Percentiles rank a stretch among this genome's conserved stretches.
Evolutionary conservation across 805 yeast genomes (phyloP).

Genomic region (Candida mattraensis): DNA sequence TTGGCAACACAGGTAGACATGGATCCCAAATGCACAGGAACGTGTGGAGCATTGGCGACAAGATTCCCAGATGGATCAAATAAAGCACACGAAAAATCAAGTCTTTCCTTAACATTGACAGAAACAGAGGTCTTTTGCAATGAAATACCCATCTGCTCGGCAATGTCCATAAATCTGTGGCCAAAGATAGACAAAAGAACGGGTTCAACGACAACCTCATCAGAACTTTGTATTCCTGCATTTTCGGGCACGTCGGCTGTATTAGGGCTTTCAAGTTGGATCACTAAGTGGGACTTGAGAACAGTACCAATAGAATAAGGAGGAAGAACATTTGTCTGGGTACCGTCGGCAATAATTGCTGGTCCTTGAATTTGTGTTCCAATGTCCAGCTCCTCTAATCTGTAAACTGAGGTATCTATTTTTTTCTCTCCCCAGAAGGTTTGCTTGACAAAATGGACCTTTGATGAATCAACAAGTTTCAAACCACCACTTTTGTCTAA

Average conservation of each 20-base stretch:
- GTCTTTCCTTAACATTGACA: constrained; percentile 76
- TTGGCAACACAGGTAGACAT: constrained; percentile 75
- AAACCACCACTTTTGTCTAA: constrained; percentile 23
- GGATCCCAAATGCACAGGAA: constrained; percentile 82
- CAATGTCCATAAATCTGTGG: constrained; percentile 84
- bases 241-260: constrained; percentile 3
- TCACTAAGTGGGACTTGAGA: constrained; percentile 55
- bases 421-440: constrained; percentile 59
- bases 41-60: constrained; percentile 84
- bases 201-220: constrained; percentile 52
- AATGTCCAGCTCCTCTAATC: constrained; percentile 48
- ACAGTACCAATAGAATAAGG: constrained; percentile 58
- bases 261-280: constrained; percentile 27
- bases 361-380: constrained; percentile 67
- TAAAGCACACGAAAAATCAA: constrained; percentile 81
- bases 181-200: constrained; percentile 72
- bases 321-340: constrained; percentile 74
- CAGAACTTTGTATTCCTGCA: too few species aligned
- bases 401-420: constrained; percentile 50
- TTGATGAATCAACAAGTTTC: constrained; percentile 23
- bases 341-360: constrained; percentile 71
- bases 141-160: constrained; percentile 84
- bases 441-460: constrained; percentile 37
- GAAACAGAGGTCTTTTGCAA: constrained; percentile 76
- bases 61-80: constrained; percentile 71